Conservation (phyloP, 2,329 filamentous ascomycete genomes). For the Colletotrichum scovillei region DNA sequence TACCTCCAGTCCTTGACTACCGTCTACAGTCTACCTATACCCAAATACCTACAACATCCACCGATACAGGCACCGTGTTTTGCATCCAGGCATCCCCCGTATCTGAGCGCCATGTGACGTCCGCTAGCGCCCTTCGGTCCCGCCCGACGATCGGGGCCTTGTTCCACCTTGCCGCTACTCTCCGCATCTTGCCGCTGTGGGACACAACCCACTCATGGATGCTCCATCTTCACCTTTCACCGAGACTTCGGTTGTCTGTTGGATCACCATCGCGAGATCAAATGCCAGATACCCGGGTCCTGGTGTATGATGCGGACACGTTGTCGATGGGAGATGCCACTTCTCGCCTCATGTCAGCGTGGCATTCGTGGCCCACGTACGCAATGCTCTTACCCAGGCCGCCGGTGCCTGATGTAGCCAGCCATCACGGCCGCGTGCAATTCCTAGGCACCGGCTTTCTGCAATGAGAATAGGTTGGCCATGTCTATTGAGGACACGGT, state of each 20-base stretch:
- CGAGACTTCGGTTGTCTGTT: not conserved
- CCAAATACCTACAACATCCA: not conserved
- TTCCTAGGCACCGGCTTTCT: not conserved
- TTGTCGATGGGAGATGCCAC: not conserved
- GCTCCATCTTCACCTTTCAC: not conserved
- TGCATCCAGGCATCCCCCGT: slow-evolving; percentile 15
- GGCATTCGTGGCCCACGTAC: not conserved
- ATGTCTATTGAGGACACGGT: not conserved
- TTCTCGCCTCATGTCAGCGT: no score
- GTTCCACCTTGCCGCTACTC: not conserved
- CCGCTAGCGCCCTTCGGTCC: slow-evolving; percentile 20
- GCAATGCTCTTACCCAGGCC: not conserved
- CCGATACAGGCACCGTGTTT: slow-evolving; percentile 16
- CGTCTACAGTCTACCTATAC: not conserved
- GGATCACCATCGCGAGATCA: not conserved
- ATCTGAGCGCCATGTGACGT: slow-evolving; percentile 22
- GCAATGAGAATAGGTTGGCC: not conserved
- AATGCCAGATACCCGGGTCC: not conserved
- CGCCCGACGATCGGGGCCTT: slow-evolving; percentile 1
- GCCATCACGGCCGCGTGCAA: not conserved
- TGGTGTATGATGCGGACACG: not conserved
- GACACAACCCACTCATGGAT: not conserved
- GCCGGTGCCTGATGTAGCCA: no score
- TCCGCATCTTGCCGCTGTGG: not conserved
- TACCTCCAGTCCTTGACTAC: not conserved